phyloP scores from a whole-genome alignment of 306 rosid genomes.

The Gillenia trifoliata region DNA sequence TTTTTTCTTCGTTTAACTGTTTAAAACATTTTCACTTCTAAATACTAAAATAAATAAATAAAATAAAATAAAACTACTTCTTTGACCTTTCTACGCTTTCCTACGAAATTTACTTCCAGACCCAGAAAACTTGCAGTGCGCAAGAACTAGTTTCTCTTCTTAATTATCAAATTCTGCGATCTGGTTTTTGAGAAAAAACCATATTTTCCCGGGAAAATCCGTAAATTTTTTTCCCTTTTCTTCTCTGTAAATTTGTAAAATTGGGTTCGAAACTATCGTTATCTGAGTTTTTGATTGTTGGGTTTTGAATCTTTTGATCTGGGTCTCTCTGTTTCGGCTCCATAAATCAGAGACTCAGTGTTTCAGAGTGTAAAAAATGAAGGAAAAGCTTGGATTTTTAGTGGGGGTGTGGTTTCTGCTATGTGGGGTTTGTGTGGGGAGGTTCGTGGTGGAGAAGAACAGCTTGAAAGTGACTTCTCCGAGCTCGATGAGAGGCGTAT shows the following conservation, averaged over 20 bases:
- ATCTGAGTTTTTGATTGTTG: conserved; percentile 16
- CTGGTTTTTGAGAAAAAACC: conserved; percentile 20
- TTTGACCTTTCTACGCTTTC: conserved; percentile 13
- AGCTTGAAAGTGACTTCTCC: conserved; percentile 73
- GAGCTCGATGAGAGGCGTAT: conserved; percentile 44
- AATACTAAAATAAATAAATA: no score
- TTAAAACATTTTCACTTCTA: conserved; percentile 8
- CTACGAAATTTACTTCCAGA: conserved; percentile 20
- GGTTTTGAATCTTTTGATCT: conserved; percentile 7
- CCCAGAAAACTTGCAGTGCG: conserved; percentile 14
- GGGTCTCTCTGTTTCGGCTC: conserved; percentile 15
- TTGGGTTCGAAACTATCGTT: neutral
- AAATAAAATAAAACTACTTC: neutral
- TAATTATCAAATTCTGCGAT: conserved; percentile 17
- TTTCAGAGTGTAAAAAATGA: conserved; percentile 27
- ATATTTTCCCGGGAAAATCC: neutral
- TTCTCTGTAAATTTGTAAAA: neutral
- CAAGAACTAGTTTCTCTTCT: conserved; percentile 14
- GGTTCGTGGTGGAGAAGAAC: conserved; percentile 96
- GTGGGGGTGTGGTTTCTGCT: conserved; percentile 45
- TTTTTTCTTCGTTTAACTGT: neutral
- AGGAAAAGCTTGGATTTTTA: conserved; percentile 33
- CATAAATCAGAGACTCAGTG: neutral
- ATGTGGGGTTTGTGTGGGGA: conserved; percentile 50
- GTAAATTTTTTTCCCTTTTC: neutral